phyloP scores from a whole-genome alignment of 1,284 basidiomycete species.

The Volvariella surrecta region DNA sequence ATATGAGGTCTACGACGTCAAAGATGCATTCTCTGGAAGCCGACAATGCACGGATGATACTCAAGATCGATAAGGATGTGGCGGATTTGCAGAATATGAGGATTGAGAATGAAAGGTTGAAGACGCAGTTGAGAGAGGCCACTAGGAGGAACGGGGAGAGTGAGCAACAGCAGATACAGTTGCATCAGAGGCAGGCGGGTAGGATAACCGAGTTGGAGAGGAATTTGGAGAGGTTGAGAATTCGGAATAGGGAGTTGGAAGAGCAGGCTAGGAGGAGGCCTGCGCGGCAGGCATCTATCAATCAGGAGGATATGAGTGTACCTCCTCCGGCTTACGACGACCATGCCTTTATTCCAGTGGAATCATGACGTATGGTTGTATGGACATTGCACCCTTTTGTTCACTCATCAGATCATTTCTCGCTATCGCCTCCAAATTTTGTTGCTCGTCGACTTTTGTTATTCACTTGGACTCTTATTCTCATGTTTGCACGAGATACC shows the following conservation, averaged over 20 bases:
- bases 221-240: not conserved
- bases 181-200: not conserved
- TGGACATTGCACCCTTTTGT: no score
- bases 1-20: not conserved
- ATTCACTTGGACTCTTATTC: no score
- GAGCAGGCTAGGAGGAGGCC: not conserved
- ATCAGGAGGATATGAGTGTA: not conserved
- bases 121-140: not conserved
- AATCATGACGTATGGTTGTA: no score
- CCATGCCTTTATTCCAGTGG: no score
- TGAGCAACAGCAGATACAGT: not conserved
- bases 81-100: not conserved
- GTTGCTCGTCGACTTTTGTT: no score
- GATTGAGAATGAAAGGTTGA: not conserved
- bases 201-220: not conserved
- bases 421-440: no score
- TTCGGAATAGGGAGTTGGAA: not conserved
- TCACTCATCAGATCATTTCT: no score
- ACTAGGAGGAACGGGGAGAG: not conserved
- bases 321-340: conserved; percentile 1
- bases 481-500: no score
- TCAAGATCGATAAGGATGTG: not conserved
- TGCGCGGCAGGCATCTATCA: not conserved
- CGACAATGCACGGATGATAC: not conserved
- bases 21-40: not conserved